These are phyloP conservation scores for Haplosporangium sp. DNA, from an alignment of 371 early-diverging fungal genomes.

Conservation along the genomic window DNA sequence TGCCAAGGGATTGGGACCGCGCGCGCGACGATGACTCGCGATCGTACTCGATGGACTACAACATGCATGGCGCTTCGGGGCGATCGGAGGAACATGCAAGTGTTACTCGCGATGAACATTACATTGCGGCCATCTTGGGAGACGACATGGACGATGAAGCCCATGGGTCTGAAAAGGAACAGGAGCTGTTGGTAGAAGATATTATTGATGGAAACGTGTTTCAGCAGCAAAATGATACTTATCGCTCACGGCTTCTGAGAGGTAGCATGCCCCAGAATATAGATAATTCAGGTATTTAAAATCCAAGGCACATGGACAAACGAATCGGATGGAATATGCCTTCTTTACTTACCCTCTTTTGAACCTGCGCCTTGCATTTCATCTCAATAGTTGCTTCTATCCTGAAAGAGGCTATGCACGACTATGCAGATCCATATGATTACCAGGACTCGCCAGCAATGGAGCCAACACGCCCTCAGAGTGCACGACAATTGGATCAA, in stretches of 20 bases:
- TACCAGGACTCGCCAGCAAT: slow-evolving; percentile 11
- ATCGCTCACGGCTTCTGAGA: not conserved
- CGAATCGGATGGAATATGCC: no score
- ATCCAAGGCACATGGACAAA: not conserved
- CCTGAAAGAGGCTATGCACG: slow-evolving; percentile 19
- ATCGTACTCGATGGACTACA: slow-evolving; percentile 49
- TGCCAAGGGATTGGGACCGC: no score
- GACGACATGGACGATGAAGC: slow-evolving; percentile 10
- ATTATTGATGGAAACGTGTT: slow-evolving; percentile 35
- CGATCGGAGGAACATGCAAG: slow-evolving; percentile 43
- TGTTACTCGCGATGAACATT: slow-evolving; percentile 41
- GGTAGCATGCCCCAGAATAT: slow-evolving; percentile 6
- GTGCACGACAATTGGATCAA: not conserved
- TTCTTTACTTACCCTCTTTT: not conserved
- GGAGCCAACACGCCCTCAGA: slow-evolving; percentile 8
- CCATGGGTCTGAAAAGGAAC: slow-evolving; percentile 31
- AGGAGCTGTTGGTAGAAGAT: slow-evolving; percentile 33
- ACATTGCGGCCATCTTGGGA: not conserved
- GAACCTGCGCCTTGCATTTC: not conserved
- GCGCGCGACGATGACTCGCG: slow-evolving; percentile 40
- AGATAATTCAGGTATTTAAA: slow-evolving; percentile 27
- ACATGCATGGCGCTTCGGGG: slow-evolving; percentile 48
- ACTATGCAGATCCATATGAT: slow-evolving; percentile 16
- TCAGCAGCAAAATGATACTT: not conserved
- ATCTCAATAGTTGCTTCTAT: slow-evolving; percentile 19